Conservation (phyloP, 176 grass and related monocot species). For the Triticum turgidum region DNA sequence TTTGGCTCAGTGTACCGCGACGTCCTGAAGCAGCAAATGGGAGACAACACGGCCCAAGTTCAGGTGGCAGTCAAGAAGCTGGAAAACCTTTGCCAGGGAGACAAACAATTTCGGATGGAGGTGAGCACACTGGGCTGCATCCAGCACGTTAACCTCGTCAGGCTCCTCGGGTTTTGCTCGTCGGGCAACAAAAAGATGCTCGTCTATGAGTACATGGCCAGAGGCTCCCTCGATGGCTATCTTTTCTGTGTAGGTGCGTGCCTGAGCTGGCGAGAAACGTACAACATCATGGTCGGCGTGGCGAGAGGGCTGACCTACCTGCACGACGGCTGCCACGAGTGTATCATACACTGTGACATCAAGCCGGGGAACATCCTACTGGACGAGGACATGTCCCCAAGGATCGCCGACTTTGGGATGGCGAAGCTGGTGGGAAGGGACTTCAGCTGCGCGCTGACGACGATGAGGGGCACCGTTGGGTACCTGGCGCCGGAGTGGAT, state of each 20-base stretch:
- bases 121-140: not conserved
- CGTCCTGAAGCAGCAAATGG: not conserved
- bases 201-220: too few relatives aligned
- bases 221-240: slow-evolving; percentile 4
- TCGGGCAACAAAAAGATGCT: not conserved
- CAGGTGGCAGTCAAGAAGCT: slow-evolving; percentile 23
- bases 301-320: slow-evolving; percentile 11
- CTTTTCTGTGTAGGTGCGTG: not conserved
- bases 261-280: not conserved
- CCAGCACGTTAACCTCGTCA: not conserved
- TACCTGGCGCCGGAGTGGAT: slow-evolving; percentile 50
- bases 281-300: slow-evolving; percentile 11
- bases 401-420: slow-evolving; percentile 24
- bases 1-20: slow-evolving; percentile 22
- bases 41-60: too few relatives aligned
- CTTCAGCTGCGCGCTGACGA: slow-evolving; percentile 6
- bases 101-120: slow-evolving; percentile 17
- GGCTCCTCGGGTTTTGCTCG: not conserved
- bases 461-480: slow-evolving; percentile 37
- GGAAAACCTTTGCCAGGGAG: not conserved
- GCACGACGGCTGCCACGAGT: not conserved
- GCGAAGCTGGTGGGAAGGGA: slow-evolving; percentile 30
- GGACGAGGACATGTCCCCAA: not conserved
- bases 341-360: not conserved
- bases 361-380: not conserved